Percentiles rank a stretch among this genome's conserved stretches.
Conservation (phyloP, 345 rosid species). For the Kernera saxatilis region DNA sequence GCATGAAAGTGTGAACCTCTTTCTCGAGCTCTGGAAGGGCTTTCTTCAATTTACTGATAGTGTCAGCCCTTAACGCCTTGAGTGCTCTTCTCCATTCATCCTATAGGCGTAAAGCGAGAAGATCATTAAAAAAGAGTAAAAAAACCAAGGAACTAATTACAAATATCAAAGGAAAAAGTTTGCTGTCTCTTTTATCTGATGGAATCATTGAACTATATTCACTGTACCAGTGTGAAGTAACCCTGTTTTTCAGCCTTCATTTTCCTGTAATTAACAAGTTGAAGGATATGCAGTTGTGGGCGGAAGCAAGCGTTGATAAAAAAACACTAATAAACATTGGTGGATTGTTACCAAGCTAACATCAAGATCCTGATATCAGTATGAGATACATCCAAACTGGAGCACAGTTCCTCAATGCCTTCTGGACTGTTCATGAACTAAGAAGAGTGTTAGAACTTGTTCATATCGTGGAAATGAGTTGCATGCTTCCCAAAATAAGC, state of each 20-base stretch:
- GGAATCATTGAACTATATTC: background rate
- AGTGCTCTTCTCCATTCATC: constrained; percentile 87
- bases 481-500: background rate
- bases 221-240: constrained; percentile 91
- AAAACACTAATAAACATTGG: background rate
- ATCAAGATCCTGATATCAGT: constrained; percentile 91
- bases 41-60: constrained; percentile 59
- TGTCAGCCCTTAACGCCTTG: constrained; percentile 59
- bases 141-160: background rate
- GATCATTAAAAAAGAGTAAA: background rate
- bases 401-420: constrained; percentile 85
- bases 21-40: constrained; percentile 71
- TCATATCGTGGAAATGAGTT: background rate
- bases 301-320: background rate
- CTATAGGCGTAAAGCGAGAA: constrained; percentile 31
- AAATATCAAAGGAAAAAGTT: background rate
- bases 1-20: constrained; percentile 48
- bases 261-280: constrained; percentile 51
- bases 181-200: background rate
- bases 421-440: constrained; percentile 65
- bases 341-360: constrained; percentile 80
- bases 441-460: background rate
- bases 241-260: constrained; percentile 96
- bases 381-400: constrained; percentile 74
- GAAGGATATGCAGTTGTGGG: constrained; percentile 2